Conservation (phyloP, 331 rosid genomes). For the Quercus lobata region DNA sequence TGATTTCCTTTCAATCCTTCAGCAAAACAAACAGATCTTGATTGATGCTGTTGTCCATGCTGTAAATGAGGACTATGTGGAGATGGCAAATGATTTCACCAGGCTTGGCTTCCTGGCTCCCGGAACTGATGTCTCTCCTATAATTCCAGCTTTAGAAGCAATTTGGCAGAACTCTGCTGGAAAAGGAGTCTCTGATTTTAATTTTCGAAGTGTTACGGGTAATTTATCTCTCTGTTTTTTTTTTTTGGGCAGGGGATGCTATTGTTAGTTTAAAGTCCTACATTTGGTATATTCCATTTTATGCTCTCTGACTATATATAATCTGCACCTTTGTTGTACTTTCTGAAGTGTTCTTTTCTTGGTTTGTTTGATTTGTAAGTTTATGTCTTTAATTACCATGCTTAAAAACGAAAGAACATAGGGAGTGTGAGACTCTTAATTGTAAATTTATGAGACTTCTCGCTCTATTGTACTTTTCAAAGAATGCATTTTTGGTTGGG, state of each 20-base stretch:
- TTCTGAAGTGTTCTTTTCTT: too few species aligned
- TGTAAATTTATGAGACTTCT: slow-evolving; percentile 4
- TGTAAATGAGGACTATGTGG: slow-evolving; percentile 94
- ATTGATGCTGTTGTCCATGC: slow-evolving; percentile 99
- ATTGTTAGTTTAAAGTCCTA: too few species aligned
- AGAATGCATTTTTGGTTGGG: background rate
- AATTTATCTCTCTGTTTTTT: slow-evolving; percentile 16
- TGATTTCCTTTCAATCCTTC: slow-evolving; percentile 36
- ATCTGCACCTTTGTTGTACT: too few species aligned
- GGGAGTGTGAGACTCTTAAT: background rate
- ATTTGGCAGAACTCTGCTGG: slow-evolving; percentile 99
- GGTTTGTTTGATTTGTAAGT: background rate
- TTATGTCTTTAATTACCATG: background rate
- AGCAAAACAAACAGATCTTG: slow-evolving; percentile 95
- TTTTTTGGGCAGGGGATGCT: too few species aligned
- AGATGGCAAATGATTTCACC: slow-evolving; percentile 98
- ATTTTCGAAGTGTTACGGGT: slow-evolving; percentile 94
- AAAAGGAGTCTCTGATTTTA: slow-evolving; percentile 94
- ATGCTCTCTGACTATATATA: too few species aligned
- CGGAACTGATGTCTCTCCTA: slow-evolving; percentile 93
- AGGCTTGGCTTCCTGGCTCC: slow-evolving; percentile 95
- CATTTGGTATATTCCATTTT: too few species aligned
- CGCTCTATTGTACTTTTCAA: slow-evolving; percentile 5
- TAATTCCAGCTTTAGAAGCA: slow-evolving; percentile 93
- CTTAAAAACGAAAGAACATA: slow-evolving; percentile 11